phyloP scores from a whole-genome alignment of 2,329 filamentous ascomycete genomes.

The Neurospora sp. region DNA sequence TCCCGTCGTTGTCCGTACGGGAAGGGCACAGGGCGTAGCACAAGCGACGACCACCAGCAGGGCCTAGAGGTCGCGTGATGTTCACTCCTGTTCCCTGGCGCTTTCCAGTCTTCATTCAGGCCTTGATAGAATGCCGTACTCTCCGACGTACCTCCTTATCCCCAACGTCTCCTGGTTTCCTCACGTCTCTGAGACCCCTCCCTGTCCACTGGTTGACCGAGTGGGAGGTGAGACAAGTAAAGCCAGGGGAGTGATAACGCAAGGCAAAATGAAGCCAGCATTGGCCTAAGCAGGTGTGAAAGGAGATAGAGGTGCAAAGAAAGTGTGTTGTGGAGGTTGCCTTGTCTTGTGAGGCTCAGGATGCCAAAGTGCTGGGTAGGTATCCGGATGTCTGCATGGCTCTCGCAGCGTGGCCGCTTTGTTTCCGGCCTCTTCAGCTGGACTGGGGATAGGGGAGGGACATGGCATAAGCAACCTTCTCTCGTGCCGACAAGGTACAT shows the following conservation, averaged over 20 bases:
- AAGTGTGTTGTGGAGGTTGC: neutral
- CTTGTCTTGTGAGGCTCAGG: neutral
- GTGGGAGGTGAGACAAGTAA: neutral
- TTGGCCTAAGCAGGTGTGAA: neutral
- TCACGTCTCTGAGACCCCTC: neutral
- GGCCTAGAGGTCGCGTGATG: neutral
- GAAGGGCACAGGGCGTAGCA: neutral
- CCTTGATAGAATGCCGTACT: neutral
- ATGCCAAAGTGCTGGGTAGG: neutral
- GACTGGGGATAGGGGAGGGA: neutral
- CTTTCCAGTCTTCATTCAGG: neutral
- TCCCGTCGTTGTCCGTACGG: neutral
- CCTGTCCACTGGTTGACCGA: neutral
- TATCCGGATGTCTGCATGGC: neutral
- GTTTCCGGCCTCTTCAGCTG: neutral
- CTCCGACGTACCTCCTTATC: neutral
- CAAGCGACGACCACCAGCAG: neutral
- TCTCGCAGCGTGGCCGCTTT: neutral
- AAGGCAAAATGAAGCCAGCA: neutral
- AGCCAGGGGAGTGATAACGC: neutral
- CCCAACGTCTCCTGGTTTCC: neutral
- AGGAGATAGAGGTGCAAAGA: neutral
- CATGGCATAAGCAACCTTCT: neutral
- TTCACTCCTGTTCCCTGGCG: neutral
- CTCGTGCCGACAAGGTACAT: neutral